A percentile compares a stretch with the other conserved stretches of the same genome.
Conservation (phyloP, 306 rosid species). For the Neltuma alba region DNA sequence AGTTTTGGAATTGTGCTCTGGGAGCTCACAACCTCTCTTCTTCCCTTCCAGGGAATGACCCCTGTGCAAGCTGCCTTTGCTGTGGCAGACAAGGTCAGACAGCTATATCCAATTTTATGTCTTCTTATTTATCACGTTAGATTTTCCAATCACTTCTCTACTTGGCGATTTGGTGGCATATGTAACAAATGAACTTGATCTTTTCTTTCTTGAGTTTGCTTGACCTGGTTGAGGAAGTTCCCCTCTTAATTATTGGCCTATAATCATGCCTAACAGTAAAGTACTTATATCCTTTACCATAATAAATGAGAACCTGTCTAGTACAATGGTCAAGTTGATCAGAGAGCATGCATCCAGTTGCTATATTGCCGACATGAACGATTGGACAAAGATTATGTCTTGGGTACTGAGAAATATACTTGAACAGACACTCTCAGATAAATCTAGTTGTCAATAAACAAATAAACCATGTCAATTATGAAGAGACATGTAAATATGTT, state of each 20-base stretch:
- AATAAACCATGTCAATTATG: not conserved
- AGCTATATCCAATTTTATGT: conserved; percentile 11
- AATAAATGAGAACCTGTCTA: not conserved
- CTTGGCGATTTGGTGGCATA: not conserved
- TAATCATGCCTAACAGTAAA: not conserved
- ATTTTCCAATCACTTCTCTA: not conserved
- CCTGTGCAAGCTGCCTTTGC: conserved; percentile 98
- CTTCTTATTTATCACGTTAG: not conserved
- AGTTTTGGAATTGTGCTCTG: conserved; percentile 92
- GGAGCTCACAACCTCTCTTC: conserved; percentile 86
- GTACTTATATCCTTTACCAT: not conserved
- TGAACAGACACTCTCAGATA: not conserved
- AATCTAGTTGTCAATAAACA: not conserved
- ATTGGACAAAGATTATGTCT: conserved; percentile 16
- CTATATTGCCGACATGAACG: conserved; percentile 21
- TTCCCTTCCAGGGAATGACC: conserved; percentile 95
- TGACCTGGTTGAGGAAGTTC: conserved; percentile 5
- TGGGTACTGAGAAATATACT: not conserved
- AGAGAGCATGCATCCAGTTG: not conserved
- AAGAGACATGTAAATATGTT: not conserved
- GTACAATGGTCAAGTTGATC: not conserved
- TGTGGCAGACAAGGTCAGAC: conserved; percentile 83
- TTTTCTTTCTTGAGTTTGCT: conserved; percentile 5
- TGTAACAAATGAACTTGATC: not conserved
- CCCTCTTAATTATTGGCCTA: not conserved